Percentiles rank a stretch among this genome's conserved stretches.
Evolutionary conservation across 108 stramenopile genomes (phyloP).

Genomic region (Epipyxis sp.): DNA sequence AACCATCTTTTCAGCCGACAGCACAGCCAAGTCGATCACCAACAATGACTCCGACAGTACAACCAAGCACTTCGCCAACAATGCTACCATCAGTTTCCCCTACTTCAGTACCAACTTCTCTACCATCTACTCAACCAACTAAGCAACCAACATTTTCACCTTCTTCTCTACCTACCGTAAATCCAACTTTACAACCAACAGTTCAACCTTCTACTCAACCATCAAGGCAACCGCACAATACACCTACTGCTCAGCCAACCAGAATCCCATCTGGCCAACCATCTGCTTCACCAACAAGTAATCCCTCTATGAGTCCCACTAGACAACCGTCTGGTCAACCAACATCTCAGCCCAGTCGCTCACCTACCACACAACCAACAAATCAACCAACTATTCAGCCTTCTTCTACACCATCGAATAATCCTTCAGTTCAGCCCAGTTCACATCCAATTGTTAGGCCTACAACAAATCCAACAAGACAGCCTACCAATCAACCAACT

Average conservation of each 20-base stretch:
- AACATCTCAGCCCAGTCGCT: neutral
- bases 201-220: slow-evolving; percentile 2
- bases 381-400: slow-evolving; percentile 19
- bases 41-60: neutral
- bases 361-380: slow-evolving; percentile 2
- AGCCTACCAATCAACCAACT: neutral
- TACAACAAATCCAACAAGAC: too few relatives aligned
- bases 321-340: slow-evolving; percentile 8
- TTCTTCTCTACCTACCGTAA: neutral
- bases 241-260: neutral
- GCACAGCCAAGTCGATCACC: slow-evolving; percentile 4
- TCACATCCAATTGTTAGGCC: too few relatives aligned
- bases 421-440: neutral
- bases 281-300: neutral
- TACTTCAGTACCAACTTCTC: neutral
- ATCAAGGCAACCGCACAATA: neutral
- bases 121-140: neutral
- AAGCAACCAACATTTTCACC: neutral
- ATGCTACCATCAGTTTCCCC: neutral
- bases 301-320: neutral
- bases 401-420: neutral
- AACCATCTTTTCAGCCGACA: slow-evolving; percentile 8
- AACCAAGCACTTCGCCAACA: slow-evolving; percentile 7
- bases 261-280: neutral
- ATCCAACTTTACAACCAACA: neutral